phyloP scores from a whole-genome alignment of 257 asterid species.

The Perilla frutescens region DNA sequence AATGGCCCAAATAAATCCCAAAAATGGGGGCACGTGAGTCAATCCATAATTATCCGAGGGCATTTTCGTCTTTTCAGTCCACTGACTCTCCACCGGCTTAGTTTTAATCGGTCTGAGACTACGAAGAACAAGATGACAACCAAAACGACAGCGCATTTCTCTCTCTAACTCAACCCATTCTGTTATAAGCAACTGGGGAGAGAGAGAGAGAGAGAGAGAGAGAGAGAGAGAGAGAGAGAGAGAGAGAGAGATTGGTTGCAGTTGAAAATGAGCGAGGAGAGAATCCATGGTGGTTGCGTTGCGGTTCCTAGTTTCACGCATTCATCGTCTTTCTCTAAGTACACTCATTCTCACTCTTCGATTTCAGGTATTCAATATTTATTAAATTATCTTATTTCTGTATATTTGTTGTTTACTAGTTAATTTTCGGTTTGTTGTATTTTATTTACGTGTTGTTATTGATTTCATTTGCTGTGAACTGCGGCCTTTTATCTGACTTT shows the following conservation, averaged over 20 bases:
- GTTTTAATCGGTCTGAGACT: slow-evolving; percentile 36
- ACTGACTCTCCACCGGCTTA: slow-evolving; percentile 20
- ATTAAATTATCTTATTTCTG: not conserved
- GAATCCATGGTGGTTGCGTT: slow-evolving; percentile 47
- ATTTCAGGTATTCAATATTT: slow-evolving; percentile 37
- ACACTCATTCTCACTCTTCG: slow-evolving; percentile 39
- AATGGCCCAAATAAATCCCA: not conserved
- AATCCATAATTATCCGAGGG: not conserved
- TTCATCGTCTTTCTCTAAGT: slow-evolving; percentile 45
- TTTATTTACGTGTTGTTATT: not conserved
- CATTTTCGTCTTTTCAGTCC: slow-evolving; percentile 2
- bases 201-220: no score
- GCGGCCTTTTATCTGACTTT: no score
- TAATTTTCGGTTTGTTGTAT: not conserved
- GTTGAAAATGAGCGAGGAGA: slow-evolving; percentile 44
- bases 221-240: not conserved
- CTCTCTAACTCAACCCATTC: slow-evolving; percentile 16
- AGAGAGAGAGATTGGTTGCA: not conserved
- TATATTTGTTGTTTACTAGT: no score
- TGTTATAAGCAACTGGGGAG: slow-evolving; percentile 25
- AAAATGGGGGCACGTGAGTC: not conserved
- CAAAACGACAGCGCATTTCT: slow-evolving; percentile 31
- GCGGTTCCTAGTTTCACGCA: slow-evolving; percentile 40
- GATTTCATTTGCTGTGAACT: no score
- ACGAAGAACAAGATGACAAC: slow-evolving; percentile 30